A percentile compares a stretch with the other conserved stretches of the same genome.
Conservation (phyloP, 768 basidiomycete genomes). For the Mycena epipterygia region DNA sequence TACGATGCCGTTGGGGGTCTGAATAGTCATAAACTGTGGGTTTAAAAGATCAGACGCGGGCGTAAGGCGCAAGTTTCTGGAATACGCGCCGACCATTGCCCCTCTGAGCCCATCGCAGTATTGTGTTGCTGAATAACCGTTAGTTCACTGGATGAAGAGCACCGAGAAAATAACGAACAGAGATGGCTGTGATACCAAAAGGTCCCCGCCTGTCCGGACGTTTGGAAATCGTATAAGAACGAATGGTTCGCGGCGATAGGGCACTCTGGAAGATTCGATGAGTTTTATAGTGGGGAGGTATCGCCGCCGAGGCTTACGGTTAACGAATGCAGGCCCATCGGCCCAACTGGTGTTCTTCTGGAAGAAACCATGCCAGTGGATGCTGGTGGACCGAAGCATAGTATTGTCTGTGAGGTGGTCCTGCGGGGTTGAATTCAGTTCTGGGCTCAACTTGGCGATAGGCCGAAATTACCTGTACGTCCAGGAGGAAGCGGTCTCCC, state of each 20-base stretch:
- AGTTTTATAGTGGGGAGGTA: constrained; percentile 44
- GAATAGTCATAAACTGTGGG: constrained; percentile 53
- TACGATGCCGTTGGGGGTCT: constrained; percentile 52
- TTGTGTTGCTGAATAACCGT: constrained; percentile 49
- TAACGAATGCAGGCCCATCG: constrained; percentile 55
- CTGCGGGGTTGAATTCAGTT: constrained; percentile 62
- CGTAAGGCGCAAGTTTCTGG: background rate
- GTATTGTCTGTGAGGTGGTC: constrained; percentile 56
- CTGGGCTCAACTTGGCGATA: constrained; percentile 64
- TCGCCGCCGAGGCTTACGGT: constrained; percentile 35
- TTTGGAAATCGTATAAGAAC: background rate
- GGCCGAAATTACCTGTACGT: constrained; percentile 51
- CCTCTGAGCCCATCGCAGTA: constrained; percentile 50
- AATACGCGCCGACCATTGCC: constrained; percentile 10
- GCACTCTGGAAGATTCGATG: constrained; percentile 53
- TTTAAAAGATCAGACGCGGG: background rate
- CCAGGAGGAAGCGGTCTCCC: constrained; percentile 63
- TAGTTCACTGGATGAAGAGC: constrained; percentile 49
- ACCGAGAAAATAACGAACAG: constrained; percentile 47
- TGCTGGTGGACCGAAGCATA: constrained; percentile 47
- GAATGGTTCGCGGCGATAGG: constrained; percentile 56
- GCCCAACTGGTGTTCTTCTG: constrained; percentile 53
- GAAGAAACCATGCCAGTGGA: too few species aligned
- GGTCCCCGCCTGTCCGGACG: constrained; percentile 41
- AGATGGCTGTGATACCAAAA: constrained; percentile 56